These are phyloP conservation scores for Calycina herbarum DNA, from an alignment of 2,329 filamentous ascomycete species.

Conservation along the genomic window DNA sequence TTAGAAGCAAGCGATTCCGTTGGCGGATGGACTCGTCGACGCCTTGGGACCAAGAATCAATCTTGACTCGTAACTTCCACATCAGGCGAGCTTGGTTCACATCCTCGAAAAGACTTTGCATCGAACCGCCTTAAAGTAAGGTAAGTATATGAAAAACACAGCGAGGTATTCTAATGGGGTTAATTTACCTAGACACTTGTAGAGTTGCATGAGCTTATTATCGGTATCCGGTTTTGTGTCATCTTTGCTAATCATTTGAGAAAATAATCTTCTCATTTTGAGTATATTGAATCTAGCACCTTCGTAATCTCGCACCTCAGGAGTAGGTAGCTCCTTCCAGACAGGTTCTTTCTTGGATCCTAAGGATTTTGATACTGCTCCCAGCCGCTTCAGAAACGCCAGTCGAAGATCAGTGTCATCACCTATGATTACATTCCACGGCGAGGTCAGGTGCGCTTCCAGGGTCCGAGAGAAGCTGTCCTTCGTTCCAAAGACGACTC, in stretches of 20 bases:
- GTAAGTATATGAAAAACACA: too few species aligned
- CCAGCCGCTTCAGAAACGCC: too few species aligned
- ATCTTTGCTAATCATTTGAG: too few species aligned
- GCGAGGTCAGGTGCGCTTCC: conserved; percentile 32
- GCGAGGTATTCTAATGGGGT: too few species aligned
- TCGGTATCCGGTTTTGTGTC: too few species aligned
- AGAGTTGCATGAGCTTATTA: too few species aligned
- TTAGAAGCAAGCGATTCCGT: conserved; percentile 32
- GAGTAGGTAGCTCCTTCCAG: conserved; percentile 9
- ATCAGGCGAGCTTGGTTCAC: conserved; percentile 32
- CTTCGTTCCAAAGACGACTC: conserved; percentile 32
- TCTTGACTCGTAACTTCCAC: conserved; percentile 36
- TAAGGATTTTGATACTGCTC: neutral
- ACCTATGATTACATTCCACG: too few species aligned
- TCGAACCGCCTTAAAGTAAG: too few species aligned
- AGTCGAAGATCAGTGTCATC: too few species aligned
- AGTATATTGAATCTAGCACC: too few species aligned
- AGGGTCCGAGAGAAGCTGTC: conserved; percentile 28
- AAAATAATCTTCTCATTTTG: too few species aligned
- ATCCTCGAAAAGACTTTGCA: conserved; percentile 22
- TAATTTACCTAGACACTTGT: too few species aligned
- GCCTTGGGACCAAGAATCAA: conserved; percentile 37
- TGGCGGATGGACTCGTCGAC: conserved; percentile 34
- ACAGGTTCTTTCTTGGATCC: conserved; percentile 12
- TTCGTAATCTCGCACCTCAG: conserved; percentile 14